A percentile compares a stretch with the other conserved stretches of the same genome.
Evolutionary conservation across 345 rosid species (phyloP).

Genomic region (Dovyalis caffra): DNA sequence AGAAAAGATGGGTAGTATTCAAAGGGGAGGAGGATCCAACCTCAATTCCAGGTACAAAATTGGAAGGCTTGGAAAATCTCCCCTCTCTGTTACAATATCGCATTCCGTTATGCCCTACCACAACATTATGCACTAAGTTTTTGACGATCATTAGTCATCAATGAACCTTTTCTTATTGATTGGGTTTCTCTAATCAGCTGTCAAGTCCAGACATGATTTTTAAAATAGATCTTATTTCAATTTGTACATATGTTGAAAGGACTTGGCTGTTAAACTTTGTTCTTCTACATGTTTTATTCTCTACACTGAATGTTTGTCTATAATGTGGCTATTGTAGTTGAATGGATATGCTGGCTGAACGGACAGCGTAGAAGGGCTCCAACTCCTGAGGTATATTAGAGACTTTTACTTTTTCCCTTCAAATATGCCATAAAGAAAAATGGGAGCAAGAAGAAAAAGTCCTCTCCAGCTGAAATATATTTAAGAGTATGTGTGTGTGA

Average conservation of each 20-base stretch:
- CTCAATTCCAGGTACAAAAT: conserved; percentile 64
- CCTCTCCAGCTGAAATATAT: not conserved
- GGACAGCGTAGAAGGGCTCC: conserved; percentile 92
- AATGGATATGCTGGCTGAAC: conserved; percentile 98
- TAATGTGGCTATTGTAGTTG: conserved; percentile 55
- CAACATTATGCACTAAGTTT: not conserved
- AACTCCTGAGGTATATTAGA: conserved; percentile 63
- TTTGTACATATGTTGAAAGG: not conserved
- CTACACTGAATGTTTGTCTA: conserved; percentile 6
- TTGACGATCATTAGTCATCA: not conserved
- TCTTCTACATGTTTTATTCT: not conserved
- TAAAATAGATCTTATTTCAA: not conserved
- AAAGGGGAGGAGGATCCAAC: conserved; percentile 90
- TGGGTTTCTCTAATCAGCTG: not conserved
- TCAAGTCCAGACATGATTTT: conserved; percentile 9
- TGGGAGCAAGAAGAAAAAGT: not conserved
- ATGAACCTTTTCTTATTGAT: not conserved
- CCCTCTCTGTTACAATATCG: not conserved
- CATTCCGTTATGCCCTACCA: not conserved
- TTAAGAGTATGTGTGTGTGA: not conserved
- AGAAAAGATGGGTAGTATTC: conserved; percentile 90
- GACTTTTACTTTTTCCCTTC: not conserved
- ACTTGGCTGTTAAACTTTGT: not conserved
- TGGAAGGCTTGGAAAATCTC: not conserved
- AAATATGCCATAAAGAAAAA: not conserved